phyloP scores from a whole-genome alignment of 495 filamentous ascomycete species.

The Talaromyces ruber region DNA sequence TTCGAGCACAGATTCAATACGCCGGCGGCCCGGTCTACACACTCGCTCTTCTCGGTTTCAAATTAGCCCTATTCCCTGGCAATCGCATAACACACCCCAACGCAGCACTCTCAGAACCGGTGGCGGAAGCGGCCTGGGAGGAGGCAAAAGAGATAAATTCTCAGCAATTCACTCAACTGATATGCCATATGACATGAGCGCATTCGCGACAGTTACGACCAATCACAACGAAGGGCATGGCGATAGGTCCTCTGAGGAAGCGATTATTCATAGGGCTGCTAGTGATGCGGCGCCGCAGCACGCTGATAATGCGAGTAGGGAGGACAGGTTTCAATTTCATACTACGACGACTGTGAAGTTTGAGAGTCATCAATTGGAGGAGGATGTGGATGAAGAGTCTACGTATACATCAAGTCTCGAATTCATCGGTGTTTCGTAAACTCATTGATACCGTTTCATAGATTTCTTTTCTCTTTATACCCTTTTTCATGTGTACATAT shows the following conservation, averaged over 20 bases:
- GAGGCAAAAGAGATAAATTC: neutral
- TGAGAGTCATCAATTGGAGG: constrained; percentile 2
- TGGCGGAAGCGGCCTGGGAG: neutral
- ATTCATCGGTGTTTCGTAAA: neutral
- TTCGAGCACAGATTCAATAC: constrained; percentile 20
- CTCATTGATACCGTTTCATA: neutral
- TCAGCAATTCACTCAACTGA: neutral
- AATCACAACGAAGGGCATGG: neutral
- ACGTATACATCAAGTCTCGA: neutral
- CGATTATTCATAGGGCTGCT: neutral
- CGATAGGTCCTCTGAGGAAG: neutral
- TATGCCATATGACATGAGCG: neutral
- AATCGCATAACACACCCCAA: neutral
- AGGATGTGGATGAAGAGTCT: neutral
- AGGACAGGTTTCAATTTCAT: constrained; percentile 2
- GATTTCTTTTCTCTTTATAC: neutral
- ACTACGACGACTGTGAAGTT: constrained; percentile 4
- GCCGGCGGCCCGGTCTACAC: constrained; percentile 21
- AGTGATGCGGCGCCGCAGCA: neutral
- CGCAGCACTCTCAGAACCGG: neutral
- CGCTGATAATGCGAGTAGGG: neutral
- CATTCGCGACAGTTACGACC: neutral
- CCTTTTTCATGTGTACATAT: neutral
- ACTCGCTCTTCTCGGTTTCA: constrained; percentile 40
- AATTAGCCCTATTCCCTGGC: constrained; percentile 33